Conservation (phyloP, 2,329 filamentous ascomycete genomes). For the Mariannaea elegans region DNA sequence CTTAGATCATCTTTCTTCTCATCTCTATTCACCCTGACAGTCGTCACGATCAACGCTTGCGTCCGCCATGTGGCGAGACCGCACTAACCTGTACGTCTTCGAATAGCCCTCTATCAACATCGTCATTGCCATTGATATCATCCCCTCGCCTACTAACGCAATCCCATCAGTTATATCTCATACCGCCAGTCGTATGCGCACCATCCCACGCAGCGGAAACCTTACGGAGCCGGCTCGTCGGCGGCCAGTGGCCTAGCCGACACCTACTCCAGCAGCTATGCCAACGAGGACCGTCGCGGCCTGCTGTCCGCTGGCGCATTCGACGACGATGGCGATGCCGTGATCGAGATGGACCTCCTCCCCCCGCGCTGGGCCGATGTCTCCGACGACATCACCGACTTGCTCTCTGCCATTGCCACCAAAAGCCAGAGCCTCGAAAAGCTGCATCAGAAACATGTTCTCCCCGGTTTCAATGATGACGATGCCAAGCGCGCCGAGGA, state of each 20-base stretch:
- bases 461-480: constrained; percentile 97
- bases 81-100: constrained; percentile 85
- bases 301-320: constrained; percentile 84
- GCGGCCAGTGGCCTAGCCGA: constrained; percentile 67
- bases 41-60: constrained; percentile 43
- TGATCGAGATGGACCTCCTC: constrained; percentile 98
- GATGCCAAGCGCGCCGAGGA: constrained; percentile 88
- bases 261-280: constrained; percentile 60
- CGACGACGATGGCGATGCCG: constrained; percentile 87
- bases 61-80: constrained; percentile 96
- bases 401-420: constrained; percentile 80
- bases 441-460: constrained; percentile 94
- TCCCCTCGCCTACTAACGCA: not conserved
- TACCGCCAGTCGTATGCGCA: constrained; percentile 99
- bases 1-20: constrained; percentile 17
- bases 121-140: constrained; percentile 35
- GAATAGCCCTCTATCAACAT: not conserved
- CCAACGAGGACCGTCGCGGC: constrained; percentile 70
- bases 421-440: constrained; percentile 89
- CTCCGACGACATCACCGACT: constrained; percentile 89
- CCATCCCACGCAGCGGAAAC: constrained; percentile 86
- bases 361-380: constrained; percentile 96
- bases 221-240: constrained; percentile 63
- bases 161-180: constrained; percentile 78
- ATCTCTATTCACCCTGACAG: constrained; percentile 36